Conservation (phyloP, 768 basidiomycete species). For the Mycena polygramma region DNA sequence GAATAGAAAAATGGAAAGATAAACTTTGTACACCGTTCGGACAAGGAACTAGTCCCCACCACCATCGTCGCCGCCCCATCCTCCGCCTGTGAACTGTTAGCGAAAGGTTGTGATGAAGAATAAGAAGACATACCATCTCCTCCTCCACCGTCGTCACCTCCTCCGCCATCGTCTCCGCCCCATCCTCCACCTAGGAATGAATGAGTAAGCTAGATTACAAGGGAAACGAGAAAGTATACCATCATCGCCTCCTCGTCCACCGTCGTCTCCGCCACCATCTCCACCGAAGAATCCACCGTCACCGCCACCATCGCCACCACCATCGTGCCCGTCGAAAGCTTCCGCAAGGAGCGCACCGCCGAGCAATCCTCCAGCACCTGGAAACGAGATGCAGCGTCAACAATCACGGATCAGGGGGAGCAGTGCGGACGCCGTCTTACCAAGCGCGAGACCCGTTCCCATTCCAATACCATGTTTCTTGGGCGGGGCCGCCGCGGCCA, state of each 20-base stretch:
- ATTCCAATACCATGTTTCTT: constrained; percentile 65
- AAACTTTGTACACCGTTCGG: background rate
- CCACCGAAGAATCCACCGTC: constrained; percentile 31
- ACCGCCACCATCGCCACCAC: constrained; percentile 5
- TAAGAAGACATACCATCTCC: constrained; percentile 1
- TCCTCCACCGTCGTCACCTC: background rate
- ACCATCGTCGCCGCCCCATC: constrained; percentile 22
- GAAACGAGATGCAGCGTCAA: constrained; percentile 3
- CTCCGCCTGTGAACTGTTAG: background rate
- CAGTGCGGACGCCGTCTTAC: constrained; percentile 47
- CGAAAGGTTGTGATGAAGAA: background rate
- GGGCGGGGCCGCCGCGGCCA: constrained; percentile 45
- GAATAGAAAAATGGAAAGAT: background rate
- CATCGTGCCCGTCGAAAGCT: constrained; percentile 56
- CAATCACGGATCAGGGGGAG: constrained; percentile 10
- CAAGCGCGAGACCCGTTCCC: constrained; percentile 61
- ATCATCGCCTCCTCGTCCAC: constrained; percentile 39
- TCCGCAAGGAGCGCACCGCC: constrained; percentile 70
- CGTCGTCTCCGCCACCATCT: constrained; percentile 35
- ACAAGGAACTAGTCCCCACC: constrained; percentile 24
- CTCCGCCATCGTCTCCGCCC: constrained; percentile 36
- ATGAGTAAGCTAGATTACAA: background rate
- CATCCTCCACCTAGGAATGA: constrained; percentile 26
- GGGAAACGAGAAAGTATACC: background rate
- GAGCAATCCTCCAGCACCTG: constrained; percentile 75